Conservation (phyloP, 108 stramenopile species). For the Pseudonitzschia multiseries region DNA sequence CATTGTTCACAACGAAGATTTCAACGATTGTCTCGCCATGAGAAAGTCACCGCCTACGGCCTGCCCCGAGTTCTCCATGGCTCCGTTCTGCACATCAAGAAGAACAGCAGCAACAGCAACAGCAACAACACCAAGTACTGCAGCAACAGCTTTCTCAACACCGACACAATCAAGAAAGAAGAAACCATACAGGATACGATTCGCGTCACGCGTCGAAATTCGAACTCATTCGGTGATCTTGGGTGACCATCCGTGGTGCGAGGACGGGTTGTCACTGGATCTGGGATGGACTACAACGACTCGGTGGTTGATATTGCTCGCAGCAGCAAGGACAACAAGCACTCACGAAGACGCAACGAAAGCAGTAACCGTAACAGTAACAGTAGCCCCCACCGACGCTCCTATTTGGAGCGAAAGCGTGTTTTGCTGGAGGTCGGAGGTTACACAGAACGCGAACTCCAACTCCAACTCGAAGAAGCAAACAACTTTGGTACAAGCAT, state of each 20-base stretch:
- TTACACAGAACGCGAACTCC: background rate
- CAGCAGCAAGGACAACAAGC: background rate
- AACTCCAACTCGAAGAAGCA: background rate
- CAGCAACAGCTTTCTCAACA: background rate
- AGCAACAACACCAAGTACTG: no score
- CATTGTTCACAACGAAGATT: background rate
- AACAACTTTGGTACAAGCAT: background rate
- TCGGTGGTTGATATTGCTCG: background rate
- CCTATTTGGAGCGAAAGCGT: slow-evolving; percentile 1
- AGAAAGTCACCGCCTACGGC: background rate
- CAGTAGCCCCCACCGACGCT: background rate
- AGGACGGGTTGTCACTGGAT: slow-evolving; percentile 16
- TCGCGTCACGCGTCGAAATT: slow-evolving; percentile 20
- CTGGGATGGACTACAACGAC: slow-evolving; percentile 30
- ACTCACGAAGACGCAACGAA: background rate
- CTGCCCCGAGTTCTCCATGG: background rate
- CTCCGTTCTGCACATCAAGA: background rate
- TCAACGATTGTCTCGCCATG: background rate
- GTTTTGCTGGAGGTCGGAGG: slow-evolving; percentile 7
- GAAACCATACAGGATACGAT: slow-evolving; percentile 5
- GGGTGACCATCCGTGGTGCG: slow-evolving; percentile 35
- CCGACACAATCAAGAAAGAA: background rate
- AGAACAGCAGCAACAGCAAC: no score
- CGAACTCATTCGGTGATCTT: slow-evolving; percentile 28
- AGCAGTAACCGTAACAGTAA: background rate